A percentile compares a stretch with the other conserved stretches of the same genome.
phyloP scores from a whole-genome alignment of 192 early-diverging fungal genomes.

The Diversispora epigaea region DNA sequence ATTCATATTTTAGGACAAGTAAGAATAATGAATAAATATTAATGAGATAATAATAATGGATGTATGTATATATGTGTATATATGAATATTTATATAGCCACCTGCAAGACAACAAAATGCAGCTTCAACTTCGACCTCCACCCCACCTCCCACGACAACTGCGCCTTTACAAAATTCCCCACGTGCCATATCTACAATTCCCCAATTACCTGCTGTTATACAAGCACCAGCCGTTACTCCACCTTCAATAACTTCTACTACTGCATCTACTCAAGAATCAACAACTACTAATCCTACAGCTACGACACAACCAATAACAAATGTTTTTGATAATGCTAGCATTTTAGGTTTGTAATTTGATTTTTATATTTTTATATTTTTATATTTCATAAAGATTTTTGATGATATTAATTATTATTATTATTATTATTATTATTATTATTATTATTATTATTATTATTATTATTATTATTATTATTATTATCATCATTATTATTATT shows the following conservation, averaged over 20 bases:
- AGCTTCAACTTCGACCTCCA: slow-evolving; percentile 36
- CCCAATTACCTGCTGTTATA: slow-evolving; percentile 41
- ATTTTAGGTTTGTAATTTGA: background rate
- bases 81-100: slow-evolving; percentile 35
- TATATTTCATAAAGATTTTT: too few relatives aligned
- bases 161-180: slow-evolving; percentile 46
- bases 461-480: background rate
- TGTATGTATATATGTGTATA: background rate
- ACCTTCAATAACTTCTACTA: background rate
- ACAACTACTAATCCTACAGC: background rate
- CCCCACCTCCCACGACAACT: slow-evolving; percentile 43
- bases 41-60: too few relatives aligned
- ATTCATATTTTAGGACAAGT: too few relatives aligned
- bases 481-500: background rate
- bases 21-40: too few relatives aligned
- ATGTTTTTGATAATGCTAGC: background rate
- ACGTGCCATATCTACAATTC: slow-evolving; percentile 23
- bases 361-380: too few relatives aligned
- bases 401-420: too few relatives aligned
- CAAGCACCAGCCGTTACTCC: background rate
- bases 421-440: too few relatives aligned
- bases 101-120: slow-evolving; percentile 12
- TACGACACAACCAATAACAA: background rate
- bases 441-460: too few relatives aligned
- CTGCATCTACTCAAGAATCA: background rate